These are phyloP conservation scores for Massarina eburnea DNA, from an alignment of 2,329 filamentous ascomycete species.

Conservation along the genomic window DNA sequence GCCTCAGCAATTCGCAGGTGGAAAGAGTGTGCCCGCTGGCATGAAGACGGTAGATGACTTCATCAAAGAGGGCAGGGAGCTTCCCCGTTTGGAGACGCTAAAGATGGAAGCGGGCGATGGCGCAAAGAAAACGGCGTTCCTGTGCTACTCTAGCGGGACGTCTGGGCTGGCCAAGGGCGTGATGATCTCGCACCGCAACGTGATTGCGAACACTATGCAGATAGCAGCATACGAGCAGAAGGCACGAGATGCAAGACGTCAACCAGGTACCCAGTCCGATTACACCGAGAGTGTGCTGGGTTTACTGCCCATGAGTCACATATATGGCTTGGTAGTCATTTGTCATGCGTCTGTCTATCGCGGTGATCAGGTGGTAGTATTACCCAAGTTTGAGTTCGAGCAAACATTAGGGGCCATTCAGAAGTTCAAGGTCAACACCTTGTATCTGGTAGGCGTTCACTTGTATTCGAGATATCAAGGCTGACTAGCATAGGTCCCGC, in stretches of 20 bases:
- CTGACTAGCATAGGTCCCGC: slow-evolving; percentile 63
- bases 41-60: slow-evolving; percentile 70
- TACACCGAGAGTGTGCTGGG: slow-evolving; percentile 62
- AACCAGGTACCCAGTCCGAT: slow-evolving; percentile 44
- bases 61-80: slow-evolving; percentile 59
- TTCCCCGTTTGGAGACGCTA: slow-evolving; percentile 58
- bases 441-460: slow-evolving; percentile 61
- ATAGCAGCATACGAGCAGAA: slow-evolving; percentile 54
- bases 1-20: slow-evolving; percentile 56
- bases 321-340: slow-evolving; percentile 75
- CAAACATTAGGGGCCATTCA: slow-evolving; percentile 66
- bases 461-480: not conserved
- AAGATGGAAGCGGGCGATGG: slow-evolving; percentile 67
- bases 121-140: slow-evolving; percentile 68
- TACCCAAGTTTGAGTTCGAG: slow-evolving; percentile 76
- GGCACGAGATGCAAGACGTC: slow-evolving; percentile 45
- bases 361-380: slow-evolving; percentile 72
- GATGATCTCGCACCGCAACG: slow-evolving; percentile 78
- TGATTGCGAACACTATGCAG: slow-evolving; percentile 75
- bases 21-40: slow-evolving; percentile 48
- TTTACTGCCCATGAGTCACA: slow-evolving; percentile 79
- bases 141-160: slow-evolving; percentile 80
- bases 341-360: slow-evolving; percentile 66
- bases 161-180: slow-evolving; percentile 82
- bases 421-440: slow-evolving; percentile 65